Conservation (phyloP, 2,329 filamentous ascomycete species). For the Fusarium sp. region DNA sequence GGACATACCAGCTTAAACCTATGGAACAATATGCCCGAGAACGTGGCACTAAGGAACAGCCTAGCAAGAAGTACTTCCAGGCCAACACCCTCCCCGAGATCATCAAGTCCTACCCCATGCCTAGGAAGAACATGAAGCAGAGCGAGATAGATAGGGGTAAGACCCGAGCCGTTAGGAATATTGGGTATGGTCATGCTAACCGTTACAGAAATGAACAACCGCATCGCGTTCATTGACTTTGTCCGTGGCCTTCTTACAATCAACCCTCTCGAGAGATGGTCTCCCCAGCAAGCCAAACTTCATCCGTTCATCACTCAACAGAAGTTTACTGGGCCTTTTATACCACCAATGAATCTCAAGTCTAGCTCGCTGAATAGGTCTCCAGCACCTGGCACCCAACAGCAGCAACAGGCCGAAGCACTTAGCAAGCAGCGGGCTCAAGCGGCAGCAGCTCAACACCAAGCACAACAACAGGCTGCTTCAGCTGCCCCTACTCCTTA, state of each 20-base stretch:
- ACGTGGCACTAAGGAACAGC: conserved; percentile 96
- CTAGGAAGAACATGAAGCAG: conserved; percentile 99
- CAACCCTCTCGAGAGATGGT: conserved; percentile 97
- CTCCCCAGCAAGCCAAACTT: conserved; percentile 94
- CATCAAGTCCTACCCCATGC: conserved; percentile 98
- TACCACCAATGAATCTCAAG: conserved; percentile 97
- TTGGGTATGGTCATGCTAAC: conserved; percentile 17
- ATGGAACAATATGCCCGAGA: conserved; percentile 99
- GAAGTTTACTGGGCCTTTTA: conserved; percentile 95
- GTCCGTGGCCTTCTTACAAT: conserved; percentile 92
- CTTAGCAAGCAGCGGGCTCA: conserved; percentile 90
- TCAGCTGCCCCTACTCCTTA: conserved; percentile 77
- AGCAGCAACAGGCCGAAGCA: conserved; percentile 95
- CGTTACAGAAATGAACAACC: conserved; percentile 93
- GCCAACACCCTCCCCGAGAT: conserved; percentile 95
- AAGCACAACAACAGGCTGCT: conserved; percentile 75
- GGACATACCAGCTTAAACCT: conserved; percentile 91
- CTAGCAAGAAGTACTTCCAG: conserved; percentile 99
- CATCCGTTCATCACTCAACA: conserved; percentile 99
- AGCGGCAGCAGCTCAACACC: conserved; percentile 47
- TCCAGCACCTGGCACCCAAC: conserved; percentile 91
- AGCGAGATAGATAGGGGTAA: conserved; percentile 94
- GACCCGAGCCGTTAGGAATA: background rate
- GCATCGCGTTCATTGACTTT: conserved; percentile 97
- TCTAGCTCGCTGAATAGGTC: conserved; percentile 86